A percentile compares a stretch with the other conserved stretches of the same genome.
phyloP scores from a whole-genome alignment of 2,329 filamentous ascomycete species.

The Sclerotinia sclerotiorum region DNA sequence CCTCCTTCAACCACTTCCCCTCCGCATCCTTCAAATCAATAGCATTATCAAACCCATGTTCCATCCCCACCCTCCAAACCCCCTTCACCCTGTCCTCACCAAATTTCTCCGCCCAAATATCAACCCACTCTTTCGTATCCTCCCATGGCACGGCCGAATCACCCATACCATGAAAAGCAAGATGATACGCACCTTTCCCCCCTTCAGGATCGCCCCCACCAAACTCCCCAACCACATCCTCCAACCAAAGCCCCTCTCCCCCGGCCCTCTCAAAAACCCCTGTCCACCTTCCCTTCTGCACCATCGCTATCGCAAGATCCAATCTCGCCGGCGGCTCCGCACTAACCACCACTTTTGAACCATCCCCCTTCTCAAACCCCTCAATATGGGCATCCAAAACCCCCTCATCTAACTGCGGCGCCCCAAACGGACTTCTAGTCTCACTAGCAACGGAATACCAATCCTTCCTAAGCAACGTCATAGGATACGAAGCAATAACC shows the following conservation, averaged over 20 bases:
- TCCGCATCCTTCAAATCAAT: background rate
- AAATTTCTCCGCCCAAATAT: conserved; percentile 6
- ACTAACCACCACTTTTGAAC: background rate
- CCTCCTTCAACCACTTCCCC: background rate
- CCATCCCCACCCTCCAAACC: conserved; percentile 3
- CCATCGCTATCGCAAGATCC: conserved; percentile 2
- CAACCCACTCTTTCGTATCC: background rate
- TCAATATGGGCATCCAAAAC: background rate
- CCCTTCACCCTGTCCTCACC: background rate
- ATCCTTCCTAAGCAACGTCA: background rate
- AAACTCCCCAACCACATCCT: background rate
- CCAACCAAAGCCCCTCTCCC: conserved; percentile 3
- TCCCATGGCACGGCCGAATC: conserved; percentile 12
- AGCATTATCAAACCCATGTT: conserved; percentile 4
- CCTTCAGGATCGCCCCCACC: too few species aligned
- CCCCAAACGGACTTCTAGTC: background rate
- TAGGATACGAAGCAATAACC: background rate
- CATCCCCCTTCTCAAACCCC: background rate
- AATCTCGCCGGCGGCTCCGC: background rate
- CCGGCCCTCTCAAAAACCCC: background rate
- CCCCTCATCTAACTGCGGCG: background rate
- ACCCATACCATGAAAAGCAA: background rate
- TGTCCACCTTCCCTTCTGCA: conserved; percentile 13
- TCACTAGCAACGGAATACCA: conserved; percentile 3
- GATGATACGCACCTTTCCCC: background rate